Conservation (phyloP, 441 rosid species). For the Erodium texanum region DNA sequence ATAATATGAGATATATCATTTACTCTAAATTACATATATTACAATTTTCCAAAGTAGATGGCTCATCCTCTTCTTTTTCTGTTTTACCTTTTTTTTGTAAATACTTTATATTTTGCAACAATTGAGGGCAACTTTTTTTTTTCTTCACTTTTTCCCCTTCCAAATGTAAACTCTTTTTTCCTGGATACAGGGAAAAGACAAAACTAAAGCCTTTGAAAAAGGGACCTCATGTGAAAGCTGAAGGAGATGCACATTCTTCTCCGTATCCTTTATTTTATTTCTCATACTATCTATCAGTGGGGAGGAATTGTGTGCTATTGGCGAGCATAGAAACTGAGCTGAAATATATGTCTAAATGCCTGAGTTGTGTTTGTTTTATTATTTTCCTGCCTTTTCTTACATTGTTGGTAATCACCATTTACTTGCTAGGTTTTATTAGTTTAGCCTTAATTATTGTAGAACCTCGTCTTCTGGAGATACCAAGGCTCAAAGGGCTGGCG, state of each 20-base stretch:
- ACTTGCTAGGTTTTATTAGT: constrained; percentile 13
- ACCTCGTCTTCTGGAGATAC: constrained; percentile 63
- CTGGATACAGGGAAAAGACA: constrained; percentile 52
- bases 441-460: constrained; percentile 37
- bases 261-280: constrained; percentile 48
- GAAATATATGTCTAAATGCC: neutral
- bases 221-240: constrained; percentile 43
- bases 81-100: neutral
- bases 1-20: neutral
- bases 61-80: neutral
- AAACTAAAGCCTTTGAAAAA: constrained; percentile 53
- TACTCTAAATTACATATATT: neutral
- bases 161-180: constrained; percentile 20
- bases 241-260: constrained; percentile 48
- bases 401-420: constrained; percentile 8
- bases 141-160: constrained; percentile 10
- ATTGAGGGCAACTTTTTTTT: constrained; percentile 7
- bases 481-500: constrained; percentile 52
- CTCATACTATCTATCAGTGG: constrained; percentile 10
- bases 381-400: neutral
- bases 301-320: neutral
- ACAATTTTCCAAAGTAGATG: neutral
- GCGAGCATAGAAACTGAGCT: neutral
- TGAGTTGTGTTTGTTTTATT: neutral
- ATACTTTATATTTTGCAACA: constrained; percentile 3